These are phyloP conservation scores for Podosphaera aphanis DNA, from an alignment of 2,329 filamentous ascomycete species.

Conservation along the genomic window DNA sequence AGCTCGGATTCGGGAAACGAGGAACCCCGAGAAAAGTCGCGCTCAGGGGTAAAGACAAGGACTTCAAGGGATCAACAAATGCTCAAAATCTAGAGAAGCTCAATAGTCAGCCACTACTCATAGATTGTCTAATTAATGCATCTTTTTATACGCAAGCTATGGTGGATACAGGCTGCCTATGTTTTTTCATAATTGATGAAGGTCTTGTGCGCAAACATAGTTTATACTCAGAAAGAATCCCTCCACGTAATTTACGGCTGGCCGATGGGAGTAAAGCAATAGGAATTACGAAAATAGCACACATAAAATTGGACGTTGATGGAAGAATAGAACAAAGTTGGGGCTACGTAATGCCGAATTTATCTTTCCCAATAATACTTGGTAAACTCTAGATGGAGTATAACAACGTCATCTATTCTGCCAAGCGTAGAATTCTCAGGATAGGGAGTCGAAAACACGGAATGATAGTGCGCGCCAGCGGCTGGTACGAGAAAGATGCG, in stretches of 20 bases:
- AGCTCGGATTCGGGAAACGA: not conserved
- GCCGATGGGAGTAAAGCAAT: not conserved
- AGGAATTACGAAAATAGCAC: not conserved
- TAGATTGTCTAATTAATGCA: not conserved
- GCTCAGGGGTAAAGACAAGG: not conserved
- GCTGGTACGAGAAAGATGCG: not conserved
- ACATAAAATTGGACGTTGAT: not conserved
- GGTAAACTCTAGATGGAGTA: no score
- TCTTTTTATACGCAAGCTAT: not conserved
- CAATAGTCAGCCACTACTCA: not conserved
- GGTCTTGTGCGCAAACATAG: not conserved
- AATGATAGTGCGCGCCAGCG: not conserved
- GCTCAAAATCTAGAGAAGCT: not conserved
- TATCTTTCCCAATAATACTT: no score
- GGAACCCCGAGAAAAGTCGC: not conserved
- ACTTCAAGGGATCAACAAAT: not conserved
- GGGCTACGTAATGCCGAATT: no score
- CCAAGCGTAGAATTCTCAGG: not conserved
- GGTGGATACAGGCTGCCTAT: not conserved
- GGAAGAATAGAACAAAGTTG: no score
- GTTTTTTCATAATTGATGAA: not conserved
- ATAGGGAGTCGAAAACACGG: not conserved
- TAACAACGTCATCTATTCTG: not conserved
- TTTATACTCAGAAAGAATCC: not conserved
- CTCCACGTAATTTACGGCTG: not conserved